Percentiles rank a stretch among this genome's conserved stretches.
Evolutionary conservation across 2,329 filamentous ascomycete species (phyloP).

Genomic region (Trichoderma pleuroti): DNA sequence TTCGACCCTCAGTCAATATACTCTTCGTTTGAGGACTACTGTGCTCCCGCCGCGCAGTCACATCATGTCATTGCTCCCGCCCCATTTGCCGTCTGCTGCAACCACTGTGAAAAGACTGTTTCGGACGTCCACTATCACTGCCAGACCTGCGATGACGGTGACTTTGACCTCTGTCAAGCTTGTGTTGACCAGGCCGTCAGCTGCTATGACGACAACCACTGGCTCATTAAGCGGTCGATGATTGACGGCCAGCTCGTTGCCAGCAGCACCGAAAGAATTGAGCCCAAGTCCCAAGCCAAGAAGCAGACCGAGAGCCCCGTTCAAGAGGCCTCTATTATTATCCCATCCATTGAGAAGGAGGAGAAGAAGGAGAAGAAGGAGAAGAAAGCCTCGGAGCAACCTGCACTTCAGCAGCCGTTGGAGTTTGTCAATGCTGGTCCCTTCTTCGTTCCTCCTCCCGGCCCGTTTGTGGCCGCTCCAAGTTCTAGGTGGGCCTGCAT

Average conservation of each 20-base stretch:
- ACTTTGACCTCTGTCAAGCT: constrained; percentile 84
- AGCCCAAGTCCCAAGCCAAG: constrained; percentile 55
- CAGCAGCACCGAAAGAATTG: constrained; percentile 79
- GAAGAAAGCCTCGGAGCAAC: constrained; percentile 6
- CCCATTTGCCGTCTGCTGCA: constrained; percentile 85
- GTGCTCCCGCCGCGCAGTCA: background rate
- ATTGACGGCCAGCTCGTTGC: constrained; percentile 74
- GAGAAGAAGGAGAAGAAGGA: background rate
- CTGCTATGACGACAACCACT: constrained; percentile 78
- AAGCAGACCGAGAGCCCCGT: constrained; percentile 21
- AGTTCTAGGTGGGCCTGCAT: constrained; percentile 23
- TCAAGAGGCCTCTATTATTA: constrained; percentile 24
- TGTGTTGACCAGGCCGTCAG: constrained; percentile 74
- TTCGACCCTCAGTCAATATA: background rate
- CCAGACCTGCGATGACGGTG: constrained; percentile 85
- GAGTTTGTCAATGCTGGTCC: background rate
- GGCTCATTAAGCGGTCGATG: constrained; percentile 89
- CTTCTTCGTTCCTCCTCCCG: constrained; percentile 20
- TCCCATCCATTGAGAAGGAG: background rate
- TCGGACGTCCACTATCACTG: constrained; percentile 89
- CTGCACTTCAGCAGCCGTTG: background rate
- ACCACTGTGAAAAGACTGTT: constrained; percentile 77
- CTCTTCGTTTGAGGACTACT: constrained; percentile 7
- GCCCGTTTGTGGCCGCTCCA: constrained; percentile 23
- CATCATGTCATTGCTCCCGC: constrained; percentile 20